A percentile compares a stretch with the other conserved stretches of the same genome.
phyloP scores from a whole-genome alignment of 371 early-diverging fungal species.

The Sporodiniella umbellata region DNA sequence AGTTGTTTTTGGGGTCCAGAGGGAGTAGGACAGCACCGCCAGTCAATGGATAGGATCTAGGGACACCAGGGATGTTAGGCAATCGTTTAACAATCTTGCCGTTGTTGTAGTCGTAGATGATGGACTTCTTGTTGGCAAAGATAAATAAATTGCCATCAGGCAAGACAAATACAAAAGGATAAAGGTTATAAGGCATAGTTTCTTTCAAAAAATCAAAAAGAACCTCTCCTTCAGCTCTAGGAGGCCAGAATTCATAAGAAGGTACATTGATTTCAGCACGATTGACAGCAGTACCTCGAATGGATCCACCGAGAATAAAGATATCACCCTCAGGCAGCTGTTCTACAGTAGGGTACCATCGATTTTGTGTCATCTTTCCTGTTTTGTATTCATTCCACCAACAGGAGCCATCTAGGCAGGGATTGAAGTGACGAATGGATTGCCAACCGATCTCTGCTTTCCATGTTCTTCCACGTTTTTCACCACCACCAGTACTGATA shows the following conservation, averaged over 20 bases:
- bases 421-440: constrained; percentile 49
- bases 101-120: constrained; percentile 50
- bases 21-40: constrained; percentile 60
- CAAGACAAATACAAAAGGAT: constrained; percentile 50
- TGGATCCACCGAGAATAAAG: constrained; percentile 57
- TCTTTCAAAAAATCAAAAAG: constrained; percentile 46
- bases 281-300: constrained; percentile 47
- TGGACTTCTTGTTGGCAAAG: constrained; percentile 51
- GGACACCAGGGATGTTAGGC: constrained; percentile 54
- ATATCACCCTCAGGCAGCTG: constrained; percentile 54
- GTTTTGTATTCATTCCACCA: constrained; percentile 40
- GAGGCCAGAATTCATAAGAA: constrained; percentile 44
- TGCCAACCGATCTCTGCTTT: constrained; percentile 52
- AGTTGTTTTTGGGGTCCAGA: constrained; percentile 53
- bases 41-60: constrained; percentile 63
- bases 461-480: constrained; percentile 34
- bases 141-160: constrained; percentile 56
- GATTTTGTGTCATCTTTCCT: constrained; percentile 35
- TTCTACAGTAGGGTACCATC: constrained; percentile 65
- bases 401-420: constrained; percentile 45
- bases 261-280: constrained; percentile 50
- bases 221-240: constrained; percentile 26
- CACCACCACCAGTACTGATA: constrained; percentile 59
- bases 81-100: constrained; percentile 40
- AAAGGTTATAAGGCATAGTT: constrained; percentile 61